Evolutionary conservation across 2,329 filamentous ascomycete genomes (phyloP), one percentile per base, ranked within the genome.

Genomic region (Thermoascus crustaceus): DNA sequence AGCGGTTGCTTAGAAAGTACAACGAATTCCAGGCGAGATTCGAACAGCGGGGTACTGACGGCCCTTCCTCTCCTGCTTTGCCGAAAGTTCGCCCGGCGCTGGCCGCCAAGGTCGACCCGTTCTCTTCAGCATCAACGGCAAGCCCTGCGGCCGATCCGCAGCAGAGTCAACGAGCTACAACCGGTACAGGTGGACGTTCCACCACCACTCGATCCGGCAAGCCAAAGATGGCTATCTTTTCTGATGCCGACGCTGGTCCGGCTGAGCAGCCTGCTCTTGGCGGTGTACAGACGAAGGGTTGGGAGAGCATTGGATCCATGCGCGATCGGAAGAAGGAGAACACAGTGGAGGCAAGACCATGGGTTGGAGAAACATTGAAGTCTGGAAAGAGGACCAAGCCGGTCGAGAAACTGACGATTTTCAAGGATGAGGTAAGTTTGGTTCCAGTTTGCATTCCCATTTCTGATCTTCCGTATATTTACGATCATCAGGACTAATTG

Each of bases 401-500:
- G 20, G 74, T 73, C 35, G 72, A 80, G 35, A 96, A 95, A 71
- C 82, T 98, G 79, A 71, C 81, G 54, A 76, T 98, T 30, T 98
- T 95, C 71, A 89, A 85, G 71, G 91, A 98, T 72, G 72, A 83
- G 83, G 91, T 98, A 82, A 81, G 86, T 73, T 58, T 53, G 52
- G 43, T 51, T 46, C 51, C 48, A 57, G 56, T 49, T 46, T 44
- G 45, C 49, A 45, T 44, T 48, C 45, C 48, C 53, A 49, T 57
- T 53, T 59, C 53, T 60, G 58, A 62, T n/a, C 49, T 58, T 64
- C 69, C 73, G 72, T 61, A 72, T 86, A 76, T 91, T 91, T 85
- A 91, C 87, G 72, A 79, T 75, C 72, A 76, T n/a, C 76, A 95
- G 88, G 87, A 94, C 88, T 95, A 94, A 95, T 89, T 72, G 57